Conservation (phyloP, 169 alveolate species). For the Babesia bovis region DNA sequence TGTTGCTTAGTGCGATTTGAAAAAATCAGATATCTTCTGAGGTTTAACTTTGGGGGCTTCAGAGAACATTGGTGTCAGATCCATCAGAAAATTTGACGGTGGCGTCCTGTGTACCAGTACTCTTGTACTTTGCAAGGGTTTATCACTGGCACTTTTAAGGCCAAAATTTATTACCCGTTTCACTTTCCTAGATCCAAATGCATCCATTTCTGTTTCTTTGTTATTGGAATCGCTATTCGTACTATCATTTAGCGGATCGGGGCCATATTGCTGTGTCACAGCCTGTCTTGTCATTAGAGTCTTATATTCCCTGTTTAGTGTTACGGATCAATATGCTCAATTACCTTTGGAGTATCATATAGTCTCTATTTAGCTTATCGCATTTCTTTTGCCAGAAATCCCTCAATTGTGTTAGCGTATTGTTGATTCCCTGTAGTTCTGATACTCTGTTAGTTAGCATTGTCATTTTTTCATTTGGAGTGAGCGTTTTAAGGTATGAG, state of each 20-base stretch:
- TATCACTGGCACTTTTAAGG: not conserved
- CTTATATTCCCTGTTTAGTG: slow-evolving; percentile 28
- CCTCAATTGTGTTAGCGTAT: slow-evolving; percentile 7
- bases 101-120: too few species aligned
- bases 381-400: slow-evolving; percentile 45
- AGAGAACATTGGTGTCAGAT: too few species aligned
- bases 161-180: slow-evolving; percentile 1
- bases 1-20: not conserved
- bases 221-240: not conserved
- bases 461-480: slow-evolving; percentile 23
- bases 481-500: slow-evolving; percentile 2
- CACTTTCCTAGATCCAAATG: not conserved
- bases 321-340: not conserved
- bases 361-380: slow-evolving; percentile 18
- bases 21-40: slow-evolving; percentile 15
- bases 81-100: too few species aligned
- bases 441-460: slow-evolving; percentile 37
- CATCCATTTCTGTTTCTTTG: slow-evolving; percentile 1
- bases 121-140: too few species aligned
- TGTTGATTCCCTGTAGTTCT: slow-evolving; percentile 40
- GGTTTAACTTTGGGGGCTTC: not conserved
- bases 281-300: not conserved
- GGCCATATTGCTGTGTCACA: not conserved
- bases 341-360: slow-evolving; percentile 39
- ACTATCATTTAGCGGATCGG: slow-evolving; percentile 5